Evolutionary conservation across 2,329 filamentous ascomycete species (phyloP), one percentile per base, ranked within the genome.

Genomic region (Trichoderma asperellum): DNA sequence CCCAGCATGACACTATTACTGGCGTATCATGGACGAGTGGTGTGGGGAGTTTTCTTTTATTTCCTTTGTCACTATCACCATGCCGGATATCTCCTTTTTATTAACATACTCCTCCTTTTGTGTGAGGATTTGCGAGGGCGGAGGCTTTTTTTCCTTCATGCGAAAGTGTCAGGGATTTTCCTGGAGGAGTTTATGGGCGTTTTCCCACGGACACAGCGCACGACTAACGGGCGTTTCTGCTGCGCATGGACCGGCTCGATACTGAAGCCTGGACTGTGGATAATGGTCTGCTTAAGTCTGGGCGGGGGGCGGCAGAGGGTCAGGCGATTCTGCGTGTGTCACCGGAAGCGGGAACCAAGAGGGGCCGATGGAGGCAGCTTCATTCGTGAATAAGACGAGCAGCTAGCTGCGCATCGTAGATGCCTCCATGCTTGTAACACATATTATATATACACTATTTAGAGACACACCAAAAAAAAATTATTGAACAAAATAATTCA

Each of bases 121-220:
- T 24, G 32, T 35, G 57, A 61, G 57, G 58, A 43, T 24, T 24
- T 61, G 65, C 14, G 34, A 56, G 57, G 56, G 57, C 32, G 65
- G 65, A 60, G 49, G 65, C 49, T 55, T 64, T 65, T 69, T 57
- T 40, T 68, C 53, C 32, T 53, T 24, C n/a, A 62, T 70, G 64
- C 29, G 69, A 53, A 65, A 35, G 49, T 61, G 35, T 40, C 57
- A 61, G 24, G 49, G 65, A 27, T 34, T 68, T 68, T 43, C 35
- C 57, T 61, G 43, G 63, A 24, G 65, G 70, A 70, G 68, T 70
- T 67, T 64, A 68, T 67, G 52, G 70, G 68, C 62, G 56, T 71
- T 70, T 70, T 58, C 43, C 32, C 62, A 68, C 29, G 40, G 52
- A 37, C 47, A 57, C 52, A 27, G 16, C 18, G 14, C 59, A 24